These are phyloP conservation scores for Lachnellula willkommii DNA, from an alignment of 2,329 filamentous ascomycete species.

Conservation along the genomic window DNA sequence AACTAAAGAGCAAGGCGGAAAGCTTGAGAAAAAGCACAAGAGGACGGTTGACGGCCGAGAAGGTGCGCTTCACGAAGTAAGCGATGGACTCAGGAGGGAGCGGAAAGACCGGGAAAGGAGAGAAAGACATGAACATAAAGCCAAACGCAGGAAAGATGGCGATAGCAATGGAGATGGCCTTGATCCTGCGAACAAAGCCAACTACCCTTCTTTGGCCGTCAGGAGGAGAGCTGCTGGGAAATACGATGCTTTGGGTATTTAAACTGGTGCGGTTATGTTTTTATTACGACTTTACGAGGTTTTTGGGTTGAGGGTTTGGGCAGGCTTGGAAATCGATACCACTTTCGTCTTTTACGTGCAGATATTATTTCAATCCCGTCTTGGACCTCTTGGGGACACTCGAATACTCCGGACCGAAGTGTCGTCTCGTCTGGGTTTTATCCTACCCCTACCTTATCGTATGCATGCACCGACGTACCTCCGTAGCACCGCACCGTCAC, in stretches of 20 bases:
- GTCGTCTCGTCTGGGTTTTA: neutral
- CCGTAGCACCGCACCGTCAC: no score
- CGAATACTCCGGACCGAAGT: neutral
- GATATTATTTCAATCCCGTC: neutral
- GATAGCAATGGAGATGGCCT: slow-evolving; percentile 2
- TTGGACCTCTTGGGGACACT: neutral
- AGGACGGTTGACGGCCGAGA: neutral
- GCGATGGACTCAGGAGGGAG: neutral
- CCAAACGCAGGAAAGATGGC: slow-evolving; percentile 7
- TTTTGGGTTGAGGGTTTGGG: neutral
- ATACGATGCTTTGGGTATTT: slow-evolving; percentile 25
- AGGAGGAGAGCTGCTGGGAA: slow-evolving; percentile 19
- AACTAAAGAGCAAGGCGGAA: neutral
- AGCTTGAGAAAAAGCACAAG: neutral
- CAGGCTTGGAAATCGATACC: slow-evolving; percentile 1
- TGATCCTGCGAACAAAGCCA: slow-evolving; percentile 10
- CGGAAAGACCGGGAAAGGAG: slow-evolving; percentile 1
- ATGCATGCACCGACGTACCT: no score
- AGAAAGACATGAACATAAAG: slow-evolving; percentile 2
- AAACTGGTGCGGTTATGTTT: neutral
- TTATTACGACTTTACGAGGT: slow-evolving; percentile 2
- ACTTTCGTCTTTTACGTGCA: neutral
- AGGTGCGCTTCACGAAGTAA: neutral
- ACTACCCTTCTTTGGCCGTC: slow-evolving; percentile 19
- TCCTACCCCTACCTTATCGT: neutral